Conservation (phyloP, 192 early-diverging fungal genomes). For the Mycoemilia scoparia region DNA sequence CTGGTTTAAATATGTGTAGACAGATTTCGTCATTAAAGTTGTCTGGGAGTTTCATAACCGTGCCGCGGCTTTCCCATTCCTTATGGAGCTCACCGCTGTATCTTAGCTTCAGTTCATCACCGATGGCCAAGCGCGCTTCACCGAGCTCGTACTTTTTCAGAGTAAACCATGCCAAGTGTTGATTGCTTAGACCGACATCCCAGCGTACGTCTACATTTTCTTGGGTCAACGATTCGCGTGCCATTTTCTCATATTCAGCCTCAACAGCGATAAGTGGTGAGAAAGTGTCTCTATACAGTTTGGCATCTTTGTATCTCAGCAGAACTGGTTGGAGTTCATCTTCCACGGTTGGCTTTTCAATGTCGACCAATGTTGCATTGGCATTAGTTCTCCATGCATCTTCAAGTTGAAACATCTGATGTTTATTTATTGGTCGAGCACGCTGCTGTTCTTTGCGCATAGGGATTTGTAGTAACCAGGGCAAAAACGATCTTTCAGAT, state of each 20-base stretch:
- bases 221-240: constrained; percentile 88
- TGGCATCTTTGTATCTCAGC: constrained; percentile 86
- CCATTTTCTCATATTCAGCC: constrained; percentile 72
- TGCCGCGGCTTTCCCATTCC: constrained; percentile 69
- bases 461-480: constrained; percentile 88
- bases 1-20: constrained; percentile 58
- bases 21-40: constrained; percentile 87
- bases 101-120: constrained; percentile 78
- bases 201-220: constrained; percentile 90
- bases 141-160: constrained; percentile 78
- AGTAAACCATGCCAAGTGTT: constrained; percentile 79
- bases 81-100: constrained; percentile 73
- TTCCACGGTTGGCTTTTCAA: constrained; percentile 48
- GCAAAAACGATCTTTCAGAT: constrained; percentile 79
- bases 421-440: constrained; percentile 61
- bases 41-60: constrained; percentile 93
- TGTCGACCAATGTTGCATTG: constrained; percentile 58
- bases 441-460: constrained; percentile 65
- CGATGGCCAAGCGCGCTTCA: constrained; percentile 79
- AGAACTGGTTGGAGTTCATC: constrained; percentile 62
- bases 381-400: constrained; percentile 72
- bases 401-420: constrained; percentile 75
- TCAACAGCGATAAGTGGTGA: constrained; percentile 90
- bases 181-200: constrained; percentile 89
- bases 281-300: constrained; percentile 93